phyloP scores from a whole-genome alignment of 768 basidiomycete genomes.

The Boletus tylopilopsis region DNA sequence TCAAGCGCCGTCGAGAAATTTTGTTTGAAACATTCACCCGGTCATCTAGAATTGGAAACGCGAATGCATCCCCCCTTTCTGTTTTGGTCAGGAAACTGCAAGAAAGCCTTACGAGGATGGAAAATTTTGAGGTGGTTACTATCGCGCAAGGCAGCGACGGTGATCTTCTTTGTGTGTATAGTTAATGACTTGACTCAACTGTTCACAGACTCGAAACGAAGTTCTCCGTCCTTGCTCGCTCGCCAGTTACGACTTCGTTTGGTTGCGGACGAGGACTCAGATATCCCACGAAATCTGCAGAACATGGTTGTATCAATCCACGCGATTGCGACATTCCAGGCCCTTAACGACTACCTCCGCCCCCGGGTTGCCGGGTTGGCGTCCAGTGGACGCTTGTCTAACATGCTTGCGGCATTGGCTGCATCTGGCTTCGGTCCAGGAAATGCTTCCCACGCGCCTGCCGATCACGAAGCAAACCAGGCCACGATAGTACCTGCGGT shows the following conservation, averaged over 20 bases:
- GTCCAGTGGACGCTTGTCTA: conserved; percentile 63
- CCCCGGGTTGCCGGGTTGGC: conserved; percentile 79
- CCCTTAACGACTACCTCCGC: conserved; percentile 92
- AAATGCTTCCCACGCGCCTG: conserved; percentile 35
- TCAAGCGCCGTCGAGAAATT: conserved; percentile 67
- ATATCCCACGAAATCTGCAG: conserved; percentile 80
- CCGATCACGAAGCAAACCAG: conserved; percentile 32
- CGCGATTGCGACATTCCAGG: conserved; percentile 97
- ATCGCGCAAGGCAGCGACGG: conserved; percentile 81
- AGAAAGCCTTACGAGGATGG: conserved; percentile 92
- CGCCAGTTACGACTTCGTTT: conserved; percentile 87
- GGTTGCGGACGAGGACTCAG: conserved; percentile 84
- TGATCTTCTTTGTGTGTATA: conserved; percentile 27
- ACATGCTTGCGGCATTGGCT: conserved; percentile 88
- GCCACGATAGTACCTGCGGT: conserved; percentile 25
- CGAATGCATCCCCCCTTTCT: conserved; percentile 57
- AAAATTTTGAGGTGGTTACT: conserved; percentile 91
- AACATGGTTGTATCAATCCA: conserved; percentile 97
- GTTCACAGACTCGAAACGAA: conserved; percentile 76
- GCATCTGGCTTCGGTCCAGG: conserved; percentile 67
- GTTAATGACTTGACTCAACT: conserved; percentile 7
- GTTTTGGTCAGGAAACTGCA: conserved; percentile 93
- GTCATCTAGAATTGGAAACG: conserved; percentile 40
- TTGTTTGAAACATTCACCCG: conserved; percentile 76
- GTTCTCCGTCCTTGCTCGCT: conserved; percentile 87